Base-by-base conservation (phyloP, 495 filamentous ascomycete species). In the Talaromyces trachyspermus region DNA sequence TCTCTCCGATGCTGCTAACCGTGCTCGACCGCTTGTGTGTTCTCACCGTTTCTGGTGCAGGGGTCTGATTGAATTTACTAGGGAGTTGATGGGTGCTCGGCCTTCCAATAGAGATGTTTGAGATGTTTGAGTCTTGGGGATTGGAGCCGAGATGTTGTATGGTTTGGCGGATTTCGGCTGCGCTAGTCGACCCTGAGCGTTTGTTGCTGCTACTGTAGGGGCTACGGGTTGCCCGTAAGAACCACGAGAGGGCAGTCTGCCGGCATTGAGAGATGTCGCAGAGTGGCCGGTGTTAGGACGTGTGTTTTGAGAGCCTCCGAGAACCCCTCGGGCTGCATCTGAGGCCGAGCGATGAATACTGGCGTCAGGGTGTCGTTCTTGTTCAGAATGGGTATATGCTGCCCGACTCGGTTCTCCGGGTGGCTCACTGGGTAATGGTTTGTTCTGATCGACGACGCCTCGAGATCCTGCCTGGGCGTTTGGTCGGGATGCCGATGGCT, bases 11-110 rank as follows among this genome's bases (percentile, higher is more conserved):
- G 48, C 87, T 83, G 27, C 87, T 84, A 54, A 95, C 81, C 3
- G 90, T 96, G 63, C 83, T 95, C 2, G 90, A 95, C 51, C 90
- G 76, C 65, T 88, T 90, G 70, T 96, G 90, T n/a, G 84, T 81
- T 64, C 84, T 87, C 6, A 63, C 59, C 4, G 64, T 62, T 24
- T 75, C 73, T 52, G 70, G 63, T 17, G 71, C 67, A 22, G 68
- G 59, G 22, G 68, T 67, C 5, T 64, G 59, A 43, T 71, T 70
- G 59, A 69, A 69, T 44, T 68, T 65, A 5, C 68, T 49, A 12
- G 65, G 71, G 27, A 68, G 60, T 39, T 68, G 65, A 42, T 70
- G 71, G 29, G 78, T 76, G 50, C 77, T 86, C 23, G 84, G 81
- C 30, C 79, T 75, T 18, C 81, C 81, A 46, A 73, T 69, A 10